These are phyloP conservation scores for Malus sieversii DNA, from an alignment of 306 rosid genomes.

Conservation along the genomic window DNA sequence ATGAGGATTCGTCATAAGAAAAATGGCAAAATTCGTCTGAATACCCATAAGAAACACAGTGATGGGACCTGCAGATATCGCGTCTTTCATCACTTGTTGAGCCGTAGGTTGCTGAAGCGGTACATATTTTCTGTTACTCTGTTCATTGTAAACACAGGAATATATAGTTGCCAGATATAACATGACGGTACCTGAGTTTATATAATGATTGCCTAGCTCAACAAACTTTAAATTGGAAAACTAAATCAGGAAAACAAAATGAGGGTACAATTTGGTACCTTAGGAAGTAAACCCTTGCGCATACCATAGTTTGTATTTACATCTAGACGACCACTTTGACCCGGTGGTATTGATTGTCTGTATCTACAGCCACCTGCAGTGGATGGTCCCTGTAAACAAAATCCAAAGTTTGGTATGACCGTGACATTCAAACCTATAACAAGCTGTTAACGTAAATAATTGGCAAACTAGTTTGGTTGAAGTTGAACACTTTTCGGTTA, in stretches of 20 bases:
- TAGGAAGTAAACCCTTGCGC: constrained; percentile 62
- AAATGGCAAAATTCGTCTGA: constrained; percentile 52
- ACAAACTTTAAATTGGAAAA: background rate
- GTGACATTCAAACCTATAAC: background rate
- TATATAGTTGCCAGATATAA: background rate
- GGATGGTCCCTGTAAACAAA: constrained; percentile 34
- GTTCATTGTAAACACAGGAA: background rate
- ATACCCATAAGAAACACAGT: constrained; percentile 35
- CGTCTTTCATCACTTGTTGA: constrained; percentile 50
- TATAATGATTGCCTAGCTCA: background rate
- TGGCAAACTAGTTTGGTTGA: background rate
- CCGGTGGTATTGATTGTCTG: constrained; percentile 49
- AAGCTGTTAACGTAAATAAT: background rate
- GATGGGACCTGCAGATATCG: constrained; percentile 47
- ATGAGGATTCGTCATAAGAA: constrained; percentile 50
- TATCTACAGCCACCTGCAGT: constrained; percentile 58
- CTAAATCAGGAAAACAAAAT: background rate
- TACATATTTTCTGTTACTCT: constrained; percentile 45
- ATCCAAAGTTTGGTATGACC: background rate
- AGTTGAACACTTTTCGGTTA: background rate
- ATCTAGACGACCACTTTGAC: constrained; percentile 39
- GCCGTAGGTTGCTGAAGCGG: constrained; percentile 45
- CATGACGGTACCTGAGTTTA: background rate
- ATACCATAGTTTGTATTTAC: constrained; percentile 43
- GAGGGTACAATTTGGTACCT: constrained; percentile 19